Evolutionary conservation across 2,329 filamentous ascomycete species (phyloP).

Genomic region (Colletotrichum falcatum): DNA sequence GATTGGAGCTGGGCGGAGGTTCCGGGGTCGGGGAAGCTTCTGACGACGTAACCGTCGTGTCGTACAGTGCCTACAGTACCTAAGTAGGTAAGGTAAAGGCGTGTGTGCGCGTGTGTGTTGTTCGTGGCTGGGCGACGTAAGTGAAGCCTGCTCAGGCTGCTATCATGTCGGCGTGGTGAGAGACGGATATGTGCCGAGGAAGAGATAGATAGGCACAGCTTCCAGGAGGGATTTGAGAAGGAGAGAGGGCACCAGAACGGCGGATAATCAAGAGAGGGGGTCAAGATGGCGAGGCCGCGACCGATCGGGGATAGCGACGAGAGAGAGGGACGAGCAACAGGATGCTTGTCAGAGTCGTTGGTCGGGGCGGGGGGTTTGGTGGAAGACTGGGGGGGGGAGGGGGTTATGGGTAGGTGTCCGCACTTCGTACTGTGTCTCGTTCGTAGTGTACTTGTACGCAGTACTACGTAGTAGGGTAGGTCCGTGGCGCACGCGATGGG

Average conservation of each 20-base stretch:
- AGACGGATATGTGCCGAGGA: too few relatives aligned
- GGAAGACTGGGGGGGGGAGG: conserved; percentile 12
- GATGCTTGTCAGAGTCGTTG: conserved; percentile 11
- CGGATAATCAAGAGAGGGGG: conserved; percentile 7
- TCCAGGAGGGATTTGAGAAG: background rate
- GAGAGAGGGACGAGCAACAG: conserved; percentile 17
- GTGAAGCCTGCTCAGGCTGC: conserved; percentile 1
- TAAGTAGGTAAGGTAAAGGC: too few relatives aligned
- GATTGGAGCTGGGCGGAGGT: conserved; percentile 22
- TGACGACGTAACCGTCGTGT: conserved; percentile 22
- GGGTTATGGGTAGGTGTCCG: too few relatives aligned
- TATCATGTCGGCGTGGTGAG: too few relatives aligned
- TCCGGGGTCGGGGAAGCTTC: conserved; percentile 36
- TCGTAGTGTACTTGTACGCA: too few relatives aligned
- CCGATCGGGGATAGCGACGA: background rate
- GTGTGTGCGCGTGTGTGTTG: background rate
- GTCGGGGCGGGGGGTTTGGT: background rate
- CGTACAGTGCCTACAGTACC: too few relatives aligned
- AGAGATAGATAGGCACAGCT: background rate
- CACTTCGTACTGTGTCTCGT: background rate
- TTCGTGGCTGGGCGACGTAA: background rate
- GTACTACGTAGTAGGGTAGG: too few relatives aligned
- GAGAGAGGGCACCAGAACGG: background rate
- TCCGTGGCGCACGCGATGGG: background rate
- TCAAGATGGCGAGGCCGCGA: conserved; percentile 10